phyloP scores from a whole-genome alignment of 306 rosid species.

The Trichosanthes cucumerina region DNA sequence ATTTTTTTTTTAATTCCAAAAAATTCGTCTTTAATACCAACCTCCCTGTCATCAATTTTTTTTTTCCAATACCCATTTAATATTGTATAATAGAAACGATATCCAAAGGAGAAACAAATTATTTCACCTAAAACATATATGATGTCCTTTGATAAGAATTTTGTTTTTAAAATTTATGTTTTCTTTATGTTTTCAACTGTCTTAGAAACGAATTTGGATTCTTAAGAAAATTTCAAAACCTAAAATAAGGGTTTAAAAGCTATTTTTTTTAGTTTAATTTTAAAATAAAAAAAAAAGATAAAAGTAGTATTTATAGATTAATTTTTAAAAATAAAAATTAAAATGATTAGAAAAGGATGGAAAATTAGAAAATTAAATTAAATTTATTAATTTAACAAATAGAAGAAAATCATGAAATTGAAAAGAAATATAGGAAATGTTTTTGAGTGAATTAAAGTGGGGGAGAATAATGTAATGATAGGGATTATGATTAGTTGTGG shows the following conservation, averaged over 20 bases:
- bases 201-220: too few relatives aligned
- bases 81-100: not conserved
- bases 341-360: not conserved
- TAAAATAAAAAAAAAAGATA: too few relatives aligned
- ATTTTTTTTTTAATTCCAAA: not conserved
- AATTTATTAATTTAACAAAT: not conserved
- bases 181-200: too few relatives aligned
- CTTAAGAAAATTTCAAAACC: too few relatives aligned
- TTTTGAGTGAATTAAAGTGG: not conserved
- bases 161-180: not conserved
- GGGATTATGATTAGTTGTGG: constrained; percentile 5
- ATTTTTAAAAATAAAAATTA: too few relatives aligned
- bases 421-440: not conserved
- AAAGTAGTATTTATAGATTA: too few relatives aligned
- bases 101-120: not conserved
- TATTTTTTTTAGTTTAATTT: too few relatives aligned
- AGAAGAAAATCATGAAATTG: not conserved
- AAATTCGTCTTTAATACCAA: not conserved
- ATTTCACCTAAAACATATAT: not conserved
- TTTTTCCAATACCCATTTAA: not conserved
- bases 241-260: too few relatives aligned
- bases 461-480: not conserved
- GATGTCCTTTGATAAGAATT: not conserved
- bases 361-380: too few relatives aligned
- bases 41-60: not conserved